These are phyloP conservation scores for Ochetophila trinervis DNA, from an alignment of 306 rosid species.

Conservation along the genomic window DNA sequence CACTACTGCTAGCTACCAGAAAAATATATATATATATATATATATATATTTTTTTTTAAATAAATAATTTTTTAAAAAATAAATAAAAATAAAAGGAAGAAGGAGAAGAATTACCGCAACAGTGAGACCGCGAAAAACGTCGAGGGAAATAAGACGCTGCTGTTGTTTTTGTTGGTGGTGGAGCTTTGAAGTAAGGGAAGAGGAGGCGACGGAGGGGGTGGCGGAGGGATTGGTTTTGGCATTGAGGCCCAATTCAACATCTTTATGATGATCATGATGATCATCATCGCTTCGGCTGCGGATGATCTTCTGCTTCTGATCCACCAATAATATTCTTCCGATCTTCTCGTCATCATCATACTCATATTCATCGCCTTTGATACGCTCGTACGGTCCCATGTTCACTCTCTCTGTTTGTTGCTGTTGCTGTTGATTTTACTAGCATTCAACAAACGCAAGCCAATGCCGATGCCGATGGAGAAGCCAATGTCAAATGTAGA, in stretches of 20 bases:
- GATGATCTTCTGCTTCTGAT: too few species aligned
- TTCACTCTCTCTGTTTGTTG: too few species aligned
- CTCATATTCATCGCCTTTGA: too few species aligned
- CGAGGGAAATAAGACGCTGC: slow-evolving; percentile 80
- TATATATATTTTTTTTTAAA: neutral
- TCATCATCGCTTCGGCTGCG: neutral
- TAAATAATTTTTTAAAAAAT: too few species aligned
- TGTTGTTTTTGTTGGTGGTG: slow-evolving; percentile 8
- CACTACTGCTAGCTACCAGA: neutral
- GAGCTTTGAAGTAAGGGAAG: slow-evolving; percentile 16
- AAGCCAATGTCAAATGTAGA: too few species aligned
- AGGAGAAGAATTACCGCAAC: slow-evolving; percentile 54
- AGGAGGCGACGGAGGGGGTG: neutral
- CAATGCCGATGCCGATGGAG: too few species aligned
- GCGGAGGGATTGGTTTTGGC: neutral
- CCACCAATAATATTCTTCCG: too few species aligned
- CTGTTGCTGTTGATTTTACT: too few species aligned
- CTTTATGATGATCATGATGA: too few species aligned
- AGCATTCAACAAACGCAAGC: too few species aligned
- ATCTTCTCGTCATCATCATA: too few species aligned
- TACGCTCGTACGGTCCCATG: too few species aligned
- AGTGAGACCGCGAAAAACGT: slow-evolving; percentile 90
- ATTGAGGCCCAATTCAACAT: slow-evolving; percentile 6
- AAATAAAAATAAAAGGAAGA: neutral
- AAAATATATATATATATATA: neutral